These are phyloP conservation scores for Allantophomopsis lycopodina DNA, from an alignment of 2,329 filamentous ascomycete genomes.

Conservation along the genomic window DNA sequence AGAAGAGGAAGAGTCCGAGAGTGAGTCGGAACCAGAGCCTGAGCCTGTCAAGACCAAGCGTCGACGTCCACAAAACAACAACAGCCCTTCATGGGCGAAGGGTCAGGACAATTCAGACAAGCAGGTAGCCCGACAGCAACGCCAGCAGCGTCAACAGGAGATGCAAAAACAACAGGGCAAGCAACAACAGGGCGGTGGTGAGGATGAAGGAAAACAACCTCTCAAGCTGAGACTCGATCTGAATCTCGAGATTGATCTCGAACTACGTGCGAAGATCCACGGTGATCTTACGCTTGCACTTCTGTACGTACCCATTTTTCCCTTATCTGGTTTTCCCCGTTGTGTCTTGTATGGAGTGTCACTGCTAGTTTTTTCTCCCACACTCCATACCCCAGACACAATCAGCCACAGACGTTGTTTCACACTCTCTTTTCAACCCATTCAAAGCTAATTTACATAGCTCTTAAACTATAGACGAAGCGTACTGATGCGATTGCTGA, in stretches of 20 bases:
- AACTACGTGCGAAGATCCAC: conserved; percentile 64
- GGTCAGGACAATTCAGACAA: conserved; percentile 21
- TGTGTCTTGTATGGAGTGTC: too few relatives aligned
- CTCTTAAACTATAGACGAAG: too few relatives aligned
- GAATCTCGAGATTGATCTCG: conserved; percentile 44
- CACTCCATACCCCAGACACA: too few relatives aligned
- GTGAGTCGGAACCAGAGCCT: conserved; percentile 1
- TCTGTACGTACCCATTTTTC: not conserved
- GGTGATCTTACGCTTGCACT: conserved; percentile 53
- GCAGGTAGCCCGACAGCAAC: conserved; percentile 17
- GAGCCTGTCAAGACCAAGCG: not conserved
- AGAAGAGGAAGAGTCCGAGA: conserved; percentile 2
- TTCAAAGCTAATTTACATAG: too few relatives aligned
- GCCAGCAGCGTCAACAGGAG: conserved; percentile 13
- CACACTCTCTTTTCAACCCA: too few relatives aligned
- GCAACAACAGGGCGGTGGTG: not conserved
- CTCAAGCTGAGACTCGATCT: conserved; percentile 20
- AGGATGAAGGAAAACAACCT: conserved; percentile 1
- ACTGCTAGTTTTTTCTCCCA: too few relatives aligned
- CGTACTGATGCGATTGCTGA: too few relatives aligned
- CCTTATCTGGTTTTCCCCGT: too few relatives aligned
- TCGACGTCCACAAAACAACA: not conserved
- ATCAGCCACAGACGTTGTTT: too few relatives aligned
- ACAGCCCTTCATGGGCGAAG: not conserved
- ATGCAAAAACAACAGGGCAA: conserved; percentile 13